Evolutionary conservation across 495 filamentous ascomycete species (phyloP).

Genomic region (Polyplosphaeria fusca): DNA sequence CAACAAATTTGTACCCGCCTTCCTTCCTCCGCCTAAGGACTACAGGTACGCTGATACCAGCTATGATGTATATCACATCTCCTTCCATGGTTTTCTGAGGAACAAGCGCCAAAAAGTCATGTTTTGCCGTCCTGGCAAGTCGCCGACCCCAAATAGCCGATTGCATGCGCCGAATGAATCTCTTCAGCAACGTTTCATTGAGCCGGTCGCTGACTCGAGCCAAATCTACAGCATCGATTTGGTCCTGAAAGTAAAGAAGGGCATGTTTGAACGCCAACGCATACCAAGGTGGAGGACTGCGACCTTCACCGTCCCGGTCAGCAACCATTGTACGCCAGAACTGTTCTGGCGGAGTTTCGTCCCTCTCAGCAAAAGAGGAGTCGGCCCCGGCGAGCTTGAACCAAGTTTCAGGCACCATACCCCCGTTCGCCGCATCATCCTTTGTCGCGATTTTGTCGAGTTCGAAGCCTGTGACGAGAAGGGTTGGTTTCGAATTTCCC

Average conservation of each 20-base stretch:
- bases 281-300: neutral
- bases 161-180: neutral
- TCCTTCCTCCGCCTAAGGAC: neutral
- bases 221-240: neutral
- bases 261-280: neutral
- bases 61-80: neutral
- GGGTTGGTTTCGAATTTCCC: neutral
- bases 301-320: neutral
- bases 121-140: neutral
- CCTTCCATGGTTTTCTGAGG: neutral
- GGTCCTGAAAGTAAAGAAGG: neutral
- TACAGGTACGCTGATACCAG: neutral
- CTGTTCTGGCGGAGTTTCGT: constrained; percentile 2
- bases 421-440: neutral
- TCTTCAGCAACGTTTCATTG: neutral
- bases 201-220: neutral
- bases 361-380: neutral
- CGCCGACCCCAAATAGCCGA: neutral
- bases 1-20: neutral
- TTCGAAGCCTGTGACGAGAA: neutral
- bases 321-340: constrained; percentile 14
- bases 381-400: neutral
- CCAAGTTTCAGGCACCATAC: neutral
- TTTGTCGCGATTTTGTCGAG: neutral
- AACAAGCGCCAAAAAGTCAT: neutral